Percentiles rank a stretch among this genome's conserved stretches.
Evolutionary conservation across 495 filamentous ascomycete species (phyloP).

Genomic region (Talaromyces stipitatus): DNA sequence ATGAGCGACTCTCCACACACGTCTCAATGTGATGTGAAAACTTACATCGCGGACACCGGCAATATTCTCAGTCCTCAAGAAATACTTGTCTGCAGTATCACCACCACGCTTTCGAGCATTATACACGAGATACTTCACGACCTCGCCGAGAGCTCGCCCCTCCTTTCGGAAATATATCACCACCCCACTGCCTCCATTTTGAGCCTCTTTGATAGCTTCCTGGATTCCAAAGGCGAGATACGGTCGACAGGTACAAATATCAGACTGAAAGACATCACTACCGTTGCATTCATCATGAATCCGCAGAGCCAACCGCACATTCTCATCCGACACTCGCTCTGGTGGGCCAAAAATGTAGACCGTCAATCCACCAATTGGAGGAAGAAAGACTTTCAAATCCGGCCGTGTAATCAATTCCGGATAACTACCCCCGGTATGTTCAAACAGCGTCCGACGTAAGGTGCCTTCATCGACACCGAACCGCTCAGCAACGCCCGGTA

Average conservation of each 20-base stretch:
- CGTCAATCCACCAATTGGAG: constrained; percentile 91
- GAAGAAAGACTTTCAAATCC: constrained; percentile 93
- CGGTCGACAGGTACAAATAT: constrained; percentile 96
- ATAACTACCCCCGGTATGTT: constrained; percentile 90
- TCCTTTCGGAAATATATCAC: constrained; percentile 99
- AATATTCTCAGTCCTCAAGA: constrained; percentile 93
- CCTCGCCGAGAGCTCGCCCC: constrained; percentile 90
- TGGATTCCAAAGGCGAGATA: constrained; percentile 96
- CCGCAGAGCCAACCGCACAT: constrained; percentile 75
- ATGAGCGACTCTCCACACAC: not conserved
- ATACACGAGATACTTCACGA: constrained; percentile 96
- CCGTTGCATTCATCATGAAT: constrained; percentile 98
- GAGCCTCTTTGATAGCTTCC: constrained; percentile 93
- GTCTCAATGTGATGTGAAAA: not conserved
- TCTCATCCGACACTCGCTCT: constrained; percentile 83
- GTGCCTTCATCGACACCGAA: constrained; percentile 93
- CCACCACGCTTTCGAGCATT: constrained; percentile 79
- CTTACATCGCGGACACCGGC: constrained; percentile 74
- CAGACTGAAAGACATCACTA: constrained; percentile 95
- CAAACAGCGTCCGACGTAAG: constrained; percentile 80
- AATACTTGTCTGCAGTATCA: constrained; percentile 93
- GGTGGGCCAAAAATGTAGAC: constrained; percentile 97
- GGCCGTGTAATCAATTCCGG: constrained; percentile 86
- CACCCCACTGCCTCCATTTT: constrained; percentile 88
- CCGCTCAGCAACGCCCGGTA: constrained; percentile 88